A percentile compares a stretch with the other conserved stretches of the same genome.
These are phyloP conservation scores for Colletotrichum liaoningense DNA, from an alignment of 2,329 filamentous ascomycete species.

Conservation along the genomic window DNA sequence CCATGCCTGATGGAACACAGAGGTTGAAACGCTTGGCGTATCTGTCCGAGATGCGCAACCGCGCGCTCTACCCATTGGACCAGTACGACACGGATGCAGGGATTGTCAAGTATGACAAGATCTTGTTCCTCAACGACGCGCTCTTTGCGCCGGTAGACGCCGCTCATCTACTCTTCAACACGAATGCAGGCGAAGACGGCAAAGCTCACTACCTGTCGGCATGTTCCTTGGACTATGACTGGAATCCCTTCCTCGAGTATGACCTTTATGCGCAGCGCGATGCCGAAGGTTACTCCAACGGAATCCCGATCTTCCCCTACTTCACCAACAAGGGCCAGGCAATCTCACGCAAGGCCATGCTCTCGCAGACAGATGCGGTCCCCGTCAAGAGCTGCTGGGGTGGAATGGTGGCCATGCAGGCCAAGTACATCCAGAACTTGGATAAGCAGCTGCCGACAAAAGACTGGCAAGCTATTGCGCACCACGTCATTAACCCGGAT, in stretches of 20 bases:
- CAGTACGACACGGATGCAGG: slow-evolving; percentile 50
- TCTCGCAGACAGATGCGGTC: slow-evolving; percentile 71
- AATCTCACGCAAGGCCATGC: slow-evolving; percentile 70
- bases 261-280: slow-evolving; percentile 81
- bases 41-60: slow-evolving; percentile 78
- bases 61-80: slow-evolving; percentile 73
- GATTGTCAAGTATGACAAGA: slow-evolving; percentile 60
- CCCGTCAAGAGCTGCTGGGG: slow-evolving; percentile 82
- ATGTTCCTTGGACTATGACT: slow-evolving; percentile 77
- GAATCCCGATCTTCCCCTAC: slow-evolving; percentile 76
- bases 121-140: slow-evolving; percentile 78
- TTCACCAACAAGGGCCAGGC: slow-evolving; percentile 66
- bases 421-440: slow-evolving; percentile 65
- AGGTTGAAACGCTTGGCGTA: slow-evolving; percentile 81
- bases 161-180: slow-evolving; percentile 70
- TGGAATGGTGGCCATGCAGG: slow-evolving; percentile 78
- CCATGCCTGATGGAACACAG: slow-evolving; percentile 69
- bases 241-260: slow-evolving; percentile 74
- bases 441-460: slow-evolving; percentile 44
- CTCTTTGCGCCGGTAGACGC: slow-evolving; percentile 62
- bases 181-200: slow-evolving; percentile 64
- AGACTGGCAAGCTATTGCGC: slow-evolving; percentile 42
- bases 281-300: slow-evolving; percentile 69
- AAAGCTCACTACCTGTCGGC: slow-evolving; percentile 71
- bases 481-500: slow-evolving; percentile 47